Percentiles rank a stretch among this genome's conserved stretches.
These are phyloP conservation scores for Candida maltosa DNA, from an alignment of 805 yeast species.

Conservation along the genomic window DNA sequence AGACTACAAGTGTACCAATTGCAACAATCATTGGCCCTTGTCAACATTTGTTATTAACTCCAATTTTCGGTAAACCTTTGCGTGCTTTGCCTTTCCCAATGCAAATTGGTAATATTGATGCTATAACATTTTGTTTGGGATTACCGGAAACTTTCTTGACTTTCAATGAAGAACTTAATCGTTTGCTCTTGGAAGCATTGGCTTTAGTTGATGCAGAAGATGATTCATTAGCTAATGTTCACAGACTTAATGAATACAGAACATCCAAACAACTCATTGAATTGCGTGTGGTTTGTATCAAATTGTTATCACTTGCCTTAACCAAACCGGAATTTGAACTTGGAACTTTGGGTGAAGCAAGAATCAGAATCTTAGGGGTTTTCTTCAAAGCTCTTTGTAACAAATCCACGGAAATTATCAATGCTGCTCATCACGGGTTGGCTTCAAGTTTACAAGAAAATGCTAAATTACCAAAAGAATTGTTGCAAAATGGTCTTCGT, in stretches of 20 bases:
- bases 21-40: slow-evolving; percentile 79
- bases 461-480: slow-evolving; percentile 86
- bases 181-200: slow-evolving; percentile 84
- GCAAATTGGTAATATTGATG: slow-evolving; percentile 98
- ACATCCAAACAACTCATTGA: slow-evolving; percentile 87
- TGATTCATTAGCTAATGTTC: slow-evolving; percentile 86
- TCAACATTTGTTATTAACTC: slow-evolving; percentile 77
- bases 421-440: slow-evolving; percentile 89
- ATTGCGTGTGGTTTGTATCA: slow-evolving; percentile 85
- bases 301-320: slow-evolving; percentile 74
- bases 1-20: slow-evolving; percentile 65
- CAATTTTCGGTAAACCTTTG: slow-evolving; percentile 94
- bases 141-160: slow-evolving; percentile 77
- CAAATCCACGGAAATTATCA: slow-evolving; percentile 79
- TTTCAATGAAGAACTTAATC: slow-evolving; percentile 83
- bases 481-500: slow-evolving; percentile 89
- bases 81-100: slow-evolving; percentile 96
- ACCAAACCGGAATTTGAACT: slow-evolving; percentile 80
- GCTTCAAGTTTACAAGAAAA: slow-evolving; percentile 80
- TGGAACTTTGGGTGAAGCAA: slow-evolving; percentile 70
- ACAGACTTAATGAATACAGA: slow-evolving; percentile 78
- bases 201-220: slow-evolving; percentile 98
- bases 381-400: slow-evolving; percentile 91
- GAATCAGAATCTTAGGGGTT: slow-evolving; percentile 85
- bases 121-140: slow-evolving; percentile 86